phyloP scores from a whole-genome alignment of 352 stramenopile species.

The Globisporangium spiculum region DNA sequence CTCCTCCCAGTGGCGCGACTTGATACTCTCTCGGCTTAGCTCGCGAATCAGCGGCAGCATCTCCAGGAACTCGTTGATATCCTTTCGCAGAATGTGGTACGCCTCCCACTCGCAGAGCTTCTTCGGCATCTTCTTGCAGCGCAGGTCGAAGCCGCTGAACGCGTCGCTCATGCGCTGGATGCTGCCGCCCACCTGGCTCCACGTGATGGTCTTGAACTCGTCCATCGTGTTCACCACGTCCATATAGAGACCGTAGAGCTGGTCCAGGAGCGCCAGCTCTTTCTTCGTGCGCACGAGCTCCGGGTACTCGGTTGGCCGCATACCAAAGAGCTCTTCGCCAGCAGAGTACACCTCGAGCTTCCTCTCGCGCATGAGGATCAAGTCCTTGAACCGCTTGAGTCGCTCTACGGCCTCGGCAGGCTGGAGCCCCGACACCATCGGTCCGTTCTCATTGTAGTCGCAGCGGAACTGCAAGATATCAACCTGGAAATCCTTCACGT shows the following conservation, averaged over 20 bases:
- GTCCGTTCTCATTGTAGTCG: slow-evolving; percentile 63
- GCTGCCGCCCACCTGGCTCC: slow-evolving; percentile 52
- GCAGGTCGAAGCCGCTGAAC: slow-evolving; percentile 56
- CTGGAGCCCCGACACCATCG: slow-evolving; percentile 73
- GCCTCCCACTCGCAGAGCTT: slow-evolving; percentile 85
- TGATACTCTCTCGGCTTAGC: slow-evolving; percentile 83
- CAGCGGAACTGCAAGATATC: slow-evolving; percentile 66
- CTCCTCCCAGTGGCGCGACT: slow-evolving; percentile 86
- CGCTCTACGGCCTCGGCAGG: slow-evolving; percentile 80
- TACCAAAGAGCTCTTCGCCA: slow-evolving; percentile 89
- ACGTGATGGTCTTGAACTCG: slow-evolving; percentile 58
- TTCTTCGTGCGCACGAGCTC: slow-evolving; percentile 88
- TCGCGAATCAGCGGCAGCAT: slow-evolving; percentile 82
- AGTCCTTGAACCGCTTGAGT: slow-evolving; percentile 84
- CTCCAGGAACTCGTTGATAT: slow-evolving; percentile 84
- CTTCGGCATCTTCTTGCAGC: slow-evolving; percentile 84
- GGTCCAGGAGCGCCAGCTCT: slow-evolving; percentile 80
- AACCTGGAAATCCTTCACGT: slow-evolving; percentile 82
- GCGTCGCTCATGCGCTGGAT: slow-evolving; percentile 65
- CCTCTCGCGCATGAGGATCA: slow-evolving; percentile 66
- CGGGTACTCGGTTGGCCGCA: slow-evolving; percentile 71
- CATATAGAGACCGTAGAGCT: slow-evolving; percentile 88
- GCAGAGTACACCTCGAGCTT: slow-evolving; percentile 87
- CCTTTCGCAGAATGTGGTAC: slow-evolving; percentile 69
- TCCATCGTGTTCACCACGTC: slow-evolving; percentile 81